phyloP scores from a whole-genome alignment of 2,329 filamentous ascomycete genomes.

The Plectosphaerella cucumerina region DNA sequence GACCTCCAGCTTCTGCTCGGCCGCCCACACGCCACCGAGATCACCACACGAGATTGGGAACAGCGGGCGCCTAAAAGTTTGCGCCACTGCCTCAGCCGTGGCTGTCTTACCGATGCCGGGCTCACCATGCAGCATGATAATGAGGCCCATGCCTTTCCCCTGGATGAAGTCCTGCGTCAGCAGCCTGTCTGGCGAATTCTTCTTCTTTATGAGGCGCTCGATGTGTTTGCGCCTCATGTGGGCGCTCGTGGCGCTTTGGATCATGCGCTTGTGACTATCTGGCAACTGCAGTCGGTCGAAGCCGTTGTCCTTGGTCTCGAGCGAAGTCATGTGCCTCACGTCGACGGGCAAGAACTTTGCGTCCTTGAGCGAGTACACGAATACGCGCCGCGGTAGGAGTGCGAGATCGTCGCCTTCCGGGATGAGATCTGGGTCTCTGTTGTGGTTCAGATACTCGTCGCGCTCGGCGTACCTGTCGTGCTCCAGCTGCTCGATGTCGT shows the following conservation, averaged over 20 bases:
- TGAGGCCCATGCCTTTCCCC: slow-evolving; percentile 8
- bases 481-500: not conserved
- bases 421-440: not conserved
- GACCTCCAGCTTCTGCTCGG: slow-evolving; percentile 9
- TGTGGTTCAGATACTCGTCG: not conserved
- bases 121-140: slow-evolving; percentile 7
- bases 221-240: not conserved
- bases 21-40: slow-evolving; percentile 4
- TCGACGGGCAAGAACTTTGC: not conserved
- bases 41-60: not conserved
- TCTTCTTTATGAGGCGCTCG: too few relatives aligned
- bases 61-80: not conserved
- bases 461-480: not conserved
- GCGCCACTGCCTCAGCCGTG: slow-evolving; percentile 2
- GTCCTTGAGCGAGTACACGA: not conserved
- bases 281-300: not conserved
- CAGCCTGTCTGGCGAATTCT: not conserved
- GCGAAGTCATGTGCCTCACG: not conserved
- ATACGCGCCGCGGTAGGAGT: not conserved
- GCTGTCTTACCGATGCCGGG: slow-evolving; percentile 10
- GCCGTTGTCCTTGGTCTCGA: not conserved
- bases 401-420: not conserved
- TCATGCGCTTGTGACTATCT: not conserved
- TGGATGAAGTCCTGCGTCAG: slow-evolving; percentile 8
- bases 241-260: not conserved